phyloP scores from a whole-genome alignment of 192 early-diverging fungal genomes.

The Coemansia sp. region DNA sequence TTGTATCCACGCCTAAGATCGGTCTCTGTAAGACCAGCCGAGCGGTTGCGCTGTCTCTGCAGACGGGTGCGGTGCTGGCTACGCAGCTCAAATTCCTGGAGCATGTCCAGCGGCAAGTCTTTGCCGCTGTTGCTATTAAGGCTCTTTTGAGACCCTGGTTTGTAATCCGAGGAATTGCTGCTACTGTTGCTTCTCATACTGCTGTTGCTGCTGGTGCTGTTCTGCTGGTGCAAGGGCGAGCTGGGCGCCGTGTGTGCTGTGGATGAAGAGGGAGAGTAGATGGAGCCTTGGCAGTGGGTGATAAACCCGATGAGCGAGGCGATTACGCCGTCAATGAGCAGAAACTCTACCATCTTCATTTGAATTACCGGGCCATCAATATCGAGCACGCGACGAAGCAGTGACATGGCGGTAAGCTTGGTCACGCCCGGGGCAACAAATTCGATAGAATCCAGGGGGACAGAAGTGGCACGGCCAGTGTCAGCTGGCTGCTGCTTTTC shows the following conservation, averaged over 20 bases:
- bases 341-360: slow-evolving; percentile 53
- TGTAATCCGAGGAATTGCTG: too few relatives aligned
- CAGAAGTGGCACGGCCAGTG: slow-evolving; percentile 20
- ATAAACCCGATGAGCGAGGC: slow-evolving; percentile 49
- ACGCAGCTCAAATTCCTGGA: slow-evolving; percentile 38
- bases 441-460: slow-evolving; percentile 33
- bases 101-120: slow-evolving; percentile 9
- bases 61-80: slow-evolving; percentile 34
- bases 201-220: not conserved
- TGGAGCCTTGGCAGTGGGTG: slow-evolving; percentile 42
- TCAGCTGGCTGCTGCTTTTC: not conserved
- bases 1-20: slow-evolving; percentile 46
- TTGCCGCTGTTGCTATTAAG: slow-evolving; percentile 4
- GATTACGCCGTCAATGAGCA: slow-evolving; percentile 51
- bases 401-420: slow-evolving; percentile 38
- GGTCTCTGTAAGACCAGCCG: slow-evolving; percentile 26
- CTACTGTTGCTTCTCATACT: not conserved
- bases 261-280: slow-evolving; percentile 26
- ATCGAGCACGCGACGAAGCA: slow-evolving; percentile 47
- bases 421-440: slow-evolving; percentile 51
- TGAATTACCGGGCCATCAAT: slow-evolving; percentile 49
- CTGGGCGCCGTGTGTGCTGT: slow-evolving; percentile 29
- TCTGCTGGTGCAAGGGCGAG: slow-evolving; percentile 23
- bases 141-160: too few relatives aligned
- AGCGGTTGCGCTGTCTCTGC: slow-evolving; percentile 37